Evolutionary conservation across 495 filamentous ascomycete species (phyloP).

Genomic region (Parathielavia appendiculata): DNA sequence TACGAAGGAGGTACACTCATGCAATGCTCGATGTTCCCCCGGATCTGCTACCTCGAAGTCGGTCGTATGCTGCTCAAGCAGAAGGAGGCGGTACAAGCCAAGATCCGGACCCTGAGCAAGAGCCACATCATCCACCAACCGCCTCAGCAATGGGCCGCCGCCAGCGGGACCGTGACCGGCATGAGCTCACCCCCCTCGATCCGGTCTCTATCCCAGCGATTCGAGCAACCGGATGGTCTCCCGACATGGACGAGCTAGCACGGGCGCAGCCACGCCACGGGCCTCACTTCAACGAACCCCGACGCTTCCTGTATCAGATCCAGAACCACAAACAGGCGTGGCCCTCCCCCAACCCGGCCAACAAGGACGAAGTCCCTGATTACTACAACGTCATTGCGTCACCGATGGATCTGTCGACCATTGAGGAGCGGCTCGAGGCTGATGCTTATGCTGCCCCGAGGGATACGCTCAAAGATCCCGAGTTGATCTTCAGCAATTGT

Average conservation of each 20-base stretch:
- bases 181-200: constrained; percentile 81
- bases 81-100: constrained; percentile 88
- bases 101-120: constrained; percentile 86
- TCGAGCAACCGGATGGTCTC: constrained; percentile 86
- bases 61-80: constrained; percentile 94
- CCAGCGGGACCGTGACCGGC: too few relatives aligned
- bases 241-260: constrained; percentile 94
- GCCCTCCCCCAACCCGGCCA: constrained; percentile 90
- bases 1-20: constrained; percentile 99
- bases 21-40: constrained; percentile 97
- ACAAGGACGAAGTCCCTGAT: constrained; percentile 85
- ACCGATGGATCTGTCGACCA: constrained; percentile 90
- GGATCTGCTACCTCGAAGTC: constrained; percentile 87
- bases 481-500: constrained; percentile 88
- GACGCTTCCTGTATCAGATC: constrained; percentile 90
- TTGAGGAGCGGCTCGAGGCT: constrained; percentile 86
- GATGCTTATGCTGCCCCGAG: constrained; percentile 81
- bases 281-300: constrained; percentile 88
- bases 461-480: constrained; percentile 82
- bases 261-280: constrained; percentile 92
- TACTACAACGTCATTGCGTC: constrained; percentile 94
- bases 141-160: constrained; percentile 82
- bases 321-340: constrained; percentile 88
- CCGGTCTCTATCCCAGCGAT: constrained; percentile 80
- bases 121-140: constrained; percentile 82